Evolutionary conservation across 2,329 filamentous ascomycete genomes (phyloP).

Genomic region (Colletotrichum chlorophyti): DNA sequence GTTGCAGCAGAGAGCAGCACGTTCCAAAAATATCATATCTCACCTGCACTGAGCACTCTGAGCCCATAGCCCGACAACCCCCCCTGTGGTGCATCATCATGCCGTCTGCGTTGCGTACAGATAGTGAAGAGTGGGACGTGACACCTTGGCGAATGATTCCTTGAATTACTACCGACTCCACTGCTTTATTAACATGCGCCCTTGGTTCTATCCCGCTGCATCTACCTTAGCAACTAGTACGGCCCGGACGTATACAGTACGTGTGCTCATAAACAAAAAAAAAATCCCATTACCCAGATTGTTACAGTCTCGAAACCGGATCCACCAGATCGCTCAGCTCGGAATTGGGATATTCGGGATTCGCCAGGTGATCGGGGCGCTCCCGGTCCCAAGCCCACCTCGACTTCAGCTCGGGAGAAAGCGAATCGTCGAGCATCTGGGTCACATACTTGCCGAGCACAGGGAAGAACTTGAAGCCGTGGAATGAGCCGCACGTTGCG

Average conservation of each 20-base stretch:
- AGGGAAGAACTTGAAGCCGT: slow-evolving; percentile 73
- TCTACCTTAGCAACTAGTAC: background rate
- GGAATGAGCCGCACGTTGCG: slow-evolving; percentile 70
- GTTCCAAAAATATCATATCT: background rate
- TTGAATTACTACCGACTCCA: background rate
- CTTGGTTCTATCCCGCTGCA: background rate
- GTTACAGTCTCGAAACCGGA: slow-evolving; percentile 37
- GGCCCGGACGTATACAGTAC: no score
- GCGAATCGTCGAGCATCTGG: slow-evolving; percentile 57
- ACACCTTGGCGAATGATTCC: background rate
- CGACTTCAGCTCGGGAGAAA: slow-evolving; percentile 49
- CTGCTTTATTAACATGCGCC: background rate
- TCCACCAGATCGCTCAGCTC: slow-evolving; percentile 62
- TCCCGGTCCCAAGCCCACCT: slow-evolving; percentile 68
- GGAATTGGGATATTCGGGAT: slow-evolving; percentile 62
- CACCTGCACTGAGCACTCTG: background rate
- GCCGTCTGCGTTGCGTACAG: background rate
- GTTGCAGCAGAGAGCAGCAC: no score
- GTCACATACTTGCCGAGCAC: slow-evolving; percentile 67
- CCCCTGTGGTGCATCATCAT: background rate
- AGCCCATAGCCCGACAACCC: background rate
- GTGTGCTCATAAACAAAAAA: no score
- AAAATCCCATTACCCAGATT: background rate
- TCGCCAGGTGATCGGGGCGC: slow-evolving; percentile 57
- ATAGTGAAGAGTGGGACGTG: background rate